These are phyloP conservation scores for Collybia mongolica DNA, from an alignment of 768 basidiomycete species.

Conservation along the genomic window DNA sequence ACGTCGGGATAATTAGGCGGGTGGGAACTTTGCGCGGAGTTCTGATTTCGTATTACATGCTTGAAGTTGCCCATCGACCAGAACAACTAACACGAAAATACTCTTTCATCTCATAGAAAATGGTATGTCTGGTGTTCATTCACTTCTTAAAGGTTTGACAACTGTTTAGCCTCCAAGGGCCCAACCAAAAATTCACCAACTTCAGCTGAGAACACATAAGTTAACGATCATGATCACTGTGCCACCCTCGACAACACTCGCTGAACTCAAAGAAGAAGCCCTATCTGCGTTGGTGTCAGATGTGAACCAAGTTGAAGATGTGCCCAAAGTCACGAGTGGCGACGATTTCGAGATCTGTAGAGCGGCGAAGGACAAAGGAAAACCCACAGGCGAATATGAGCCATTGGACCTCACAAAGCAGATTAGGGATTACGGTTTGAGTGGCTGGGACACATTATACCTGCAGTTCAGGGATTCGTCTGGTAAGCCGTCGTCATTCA, in stretches of 20 bases:
- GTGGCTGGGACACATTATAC: conserved; percentile 68
- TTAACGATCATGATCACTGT: conserved; percentile 62
- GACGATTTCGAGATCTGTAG: conserved; percentile 62
- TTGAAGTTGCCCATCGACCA: conserved; percentile 5
- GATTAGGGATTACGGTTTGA: conserved; percentile 48
- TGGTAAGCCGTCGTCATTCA: conserved; percentile 43
- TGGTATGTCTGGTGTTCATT: conserved; percentile 15
- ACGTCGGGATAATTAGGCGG: conserved; percentile 19
- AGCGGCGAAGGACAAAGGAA: conserved; percentile 49
- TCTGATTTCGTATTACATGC: conserved; percentile 10
- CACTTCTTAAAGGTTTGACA: background rate
- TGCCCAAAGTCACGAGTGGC: conserved; percentile 27
- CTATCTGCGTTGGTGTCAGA: conserved; percentile 57
- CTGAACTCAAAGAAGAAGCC: conserved; percentile 60
- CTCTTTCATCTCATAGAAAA: conserved; percentile 10
- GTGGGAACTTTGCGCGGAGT: conserved; percentile 27
- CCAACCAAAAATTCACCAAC: conserved; percentile 62
- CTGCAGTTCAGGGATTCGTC: conserved; percentile 63
- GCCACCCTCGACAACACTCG: conserved; percentile 52
- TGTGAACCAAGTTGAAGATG: conserved; percentile 32
- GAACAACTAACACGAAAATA: conserved; percentile 4
- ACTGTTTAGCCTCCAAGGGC: conserved; percentile 43
- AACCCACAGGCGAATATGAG: conserved; percentile 51
- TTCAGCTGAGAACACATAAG: conserved; percentile 74
- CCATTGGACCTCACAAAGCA: conserved; percentile 40